Evolutionary conservation across 2,329 filamentous ascomycete species (phyloP), one percentile per base, ranked within the genome.

Genomic region (Cladophialophora carrionii): DNA sequence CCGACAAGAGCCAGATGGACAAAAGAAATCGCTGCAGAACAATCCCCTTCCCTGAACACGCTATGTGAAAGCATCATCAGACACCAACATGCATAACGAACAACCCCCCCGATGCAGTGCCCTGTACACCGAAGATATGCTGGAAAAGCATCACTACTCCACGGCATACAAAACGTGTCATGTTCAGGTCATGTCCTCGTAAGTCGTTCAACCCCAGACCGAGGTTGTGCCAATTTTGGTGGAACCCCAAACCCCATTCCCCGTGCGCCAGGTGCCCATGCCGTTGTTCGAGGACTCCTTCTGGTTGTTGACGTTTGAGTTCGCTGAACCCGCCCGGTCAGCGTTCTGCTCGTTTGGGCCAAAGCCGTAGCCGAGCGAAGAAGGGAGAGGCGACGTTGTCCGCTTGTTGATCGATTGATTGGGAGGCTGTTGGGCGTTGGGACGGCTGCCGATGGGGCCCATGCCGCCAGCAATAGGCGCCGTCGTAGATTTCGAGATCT

Each of bases 401-500:
- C 91, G 90, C 79, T 95, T 95, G 78, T 84, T 90, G 71, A 91
- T 76, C 9, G 84, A 82, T 37, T 85, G 83, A 73, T 88, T 88
- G 34, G 82, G 75, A 8, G 78, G 72, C 58, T 78, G 78, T 37
- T 82, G 84, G 46, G 83, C 85, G 20, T 86, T 84, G 3, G 94
- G 94, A 52, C 95, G 89, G 64, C 94, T 97, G 69, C 95, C 95
- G 72, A 98, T 98, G 20, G 95, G 94, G 24, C 92, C 94, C 60
- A 98, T 92, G 4, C 90, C 83, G 63, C 84, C 83, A 62, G 84
- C 84, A 57, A 82, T 77, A 67, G 84, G 82, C 56, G 80, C 81
- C 68, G 85, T 76, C 79, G 81, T 66, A 77, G 76, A 70, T 65
- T 80, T 84, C 43, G 87, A 84, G 59, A 87, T 84, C 68, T 87